A percentile compares a stretch with the other conserved stretches of the same genome.
phyloP scores from a whole-genome alignment of 2,329 filamentous ascomycete genomes.

The Paraconiothyrium sp. region DNA sequence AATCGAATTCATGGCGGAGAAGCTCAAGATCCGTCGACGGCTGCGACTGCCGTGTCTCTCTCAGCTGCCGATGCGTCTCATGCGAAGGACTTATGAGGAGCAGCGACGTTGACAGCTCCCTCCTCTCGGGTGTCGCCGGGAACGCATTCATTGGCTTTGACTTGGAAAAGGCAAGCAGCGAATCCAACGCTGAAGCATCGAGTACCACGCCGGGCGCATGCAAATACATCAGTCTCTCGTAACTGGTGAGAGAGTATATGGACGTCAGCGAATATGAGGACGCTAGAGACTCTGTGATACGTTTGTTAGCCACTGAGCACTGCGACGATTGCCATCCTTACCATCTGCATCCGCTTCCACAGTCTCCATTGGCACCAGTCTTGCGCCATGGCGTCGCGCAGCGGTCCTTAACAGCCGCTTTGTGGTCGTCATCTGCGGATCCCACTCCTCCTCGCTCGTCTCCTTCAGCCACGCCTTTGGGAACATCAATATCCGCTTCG shows the following conservation, averaged over 20 bases:
- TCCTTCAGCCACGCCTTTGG: conserved; percentile 51
- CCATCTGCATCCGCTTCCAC: conserved; percentile 48
- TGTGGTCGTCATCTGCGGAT: conserved; percentile 56
- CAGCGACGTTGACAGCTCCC: conserved; percentile 48
- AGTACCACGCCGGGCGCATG: conserved; percentile 57
- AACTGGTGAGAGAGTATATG: conserved; percentile 55
- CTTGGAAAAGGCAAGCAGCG: conserved; percentile 52
- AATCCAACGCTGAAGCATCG: conserved; percentile 58
- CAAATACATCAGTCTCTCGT: conserved; percentile 57
- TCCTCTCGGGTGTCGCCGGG: conserved; percentile 42
- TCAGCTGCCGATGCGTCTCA: conserved; percentile 42
- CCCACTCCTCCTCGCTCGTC: conserved; percentile 47
- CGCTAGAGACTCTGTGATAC: conserved; percentile 34
- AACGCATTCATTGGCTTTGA: conserved; percentile 48
- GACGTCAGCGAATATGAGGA: conserved; percentile 57
- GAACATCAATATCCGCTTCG: conserved; percentile 57
- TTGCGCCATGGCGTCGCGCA: conserved; percentile 56
- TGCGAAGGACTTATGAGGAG: conserved; percentile 49
- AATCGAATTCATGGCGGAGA: conserved; percentile 43
- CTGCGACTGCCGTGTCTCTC: conserved; percentile 34
- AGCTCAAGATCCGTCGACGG: conserved; percentile 44
- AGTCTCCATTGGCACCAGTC: conserved; percentile 55
- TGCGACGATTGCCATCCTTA: conserved; percentile 21
- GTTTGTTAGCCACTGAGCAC: conserved; percentile 17
- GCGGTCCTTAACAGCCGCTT: conserved; percentile 56